A percentile compares a stretch with the other conserved stretches of the same genome.
Evolutionary conservation across 2,329 filamentous ascomycete species (phyloP).

Genomic region (Fusarium tjaetaba): DNA sequence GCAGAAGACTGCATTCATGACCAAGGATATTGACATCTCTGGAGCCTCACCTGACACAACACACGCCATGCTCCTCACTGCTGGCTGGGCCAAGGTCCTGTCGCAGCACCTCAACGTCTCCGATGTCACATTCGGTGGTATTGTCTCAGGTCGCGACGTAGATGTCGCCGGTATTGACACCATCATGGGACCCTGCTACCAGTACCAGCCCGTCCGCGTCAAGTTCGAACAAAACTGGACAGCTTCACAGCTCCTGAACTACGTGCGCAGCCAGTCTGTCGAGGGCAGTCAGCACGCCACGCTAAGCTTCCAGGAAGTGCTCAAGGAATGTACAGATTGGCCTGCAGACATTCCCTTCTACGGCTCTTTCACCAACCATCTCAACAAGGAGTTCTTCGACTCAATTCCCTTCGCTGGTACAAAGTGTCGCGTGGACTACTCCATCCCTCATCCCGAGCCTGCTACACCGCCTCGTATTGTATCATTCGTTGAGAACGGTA

Average conservation of each 20-base stretch:
- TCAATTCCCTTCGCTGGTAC: conserved; percentile 42
- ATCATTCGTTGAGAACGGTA: conserved; percentile 38
- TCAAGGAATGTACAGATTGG: conserved; percentile 38
- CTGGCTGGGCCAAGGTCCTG: conserved; percentile 42
- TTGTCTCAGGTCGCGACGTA: conserved; percentile 42
- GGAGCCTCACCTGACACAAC: conserved; percentile 39
- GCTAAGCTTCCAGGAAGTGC: conserved; percentile 35
- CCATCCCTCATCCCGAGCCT: conserved; percentile 40
- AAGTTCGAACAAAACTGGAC: conserved; percentile 39
- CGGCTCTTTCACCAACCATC: conserved; percentile 43
- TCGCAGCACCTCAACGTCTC: conserved; percentile 30
- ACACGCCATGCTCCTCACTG: conserved; percentile 42
- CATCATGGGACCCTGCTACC: conserved; percentile 45
- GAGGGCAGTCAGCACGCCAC: conserved; percentile 40
- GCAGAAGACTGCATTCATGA: conserved; percentile 39
- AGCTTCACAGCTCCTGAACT: conserved; percentile 30
- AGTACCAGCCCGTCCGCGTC: conserved; percentile 45
- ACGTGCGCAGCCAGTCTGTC: conserved; percentile 37
- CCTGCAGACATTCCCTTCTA: conserved; percentile 30
- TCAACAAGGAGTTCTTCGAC: conserved; percentile 45
- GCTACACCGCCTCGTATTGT: conserved; percentile 40
- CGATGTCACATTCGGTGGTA: conserved; percentile 43
- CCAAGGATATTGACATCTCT: conserved; percentile 41
- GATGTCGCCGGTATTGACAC: conserved; percentile 35
- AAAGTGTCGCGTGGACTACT: conserved; percentile 42